Base-by-base conservation (phyloP, 2,329 filamentous ascomycete species). In the Aspergillus sp. region DNA sequence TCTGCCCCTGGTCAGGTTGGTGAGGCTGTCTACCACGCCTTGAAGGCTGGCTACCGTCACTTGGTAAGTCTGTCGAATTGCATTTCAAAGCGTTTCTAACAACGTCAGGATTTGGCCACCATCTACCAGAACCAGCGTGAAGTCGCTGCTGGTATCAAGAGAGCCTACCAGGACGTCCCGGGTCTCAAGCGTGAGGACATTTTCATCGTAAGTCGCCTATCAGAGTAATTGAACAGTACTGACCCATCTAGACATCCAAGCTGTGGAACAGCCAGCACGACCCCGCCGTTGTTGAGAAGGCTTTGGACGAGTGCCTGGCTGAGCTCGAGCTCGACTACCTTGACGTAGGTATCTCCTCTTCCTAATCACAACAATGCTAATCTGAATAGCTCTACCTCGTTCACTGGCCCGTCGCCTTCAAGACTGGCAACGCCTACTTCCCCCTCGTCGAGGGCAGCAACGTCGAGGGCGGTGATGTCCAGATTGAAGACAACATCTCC, bases 261-360 rank as follows among this genome's bases (percentile, higher is more conserved):
- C 67, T 82, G 9, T 83, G 78, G 78, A 81, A 81, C 64, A 63
- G 54, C 54, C 62, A 67, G 54, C 76, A 79, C 58, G 61, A 66
- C 47, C 69, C 73, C 7, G 68, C 76, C 40, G 69, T 74, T 44
- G 74, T 80, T 27, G 74, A 75, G 59, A 62, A 66, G 39, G 70
- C 72, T 5, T 60, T 79, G 10, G 70, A 79, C 46, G 64, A 67
- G 44, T 74, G 74, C 3, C 65, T 79, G 28, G 64, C 69, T 36
- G 75, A 79, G 52, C 67, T 80, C 5, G 68, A 72, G 33, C 69
- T 74, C 5, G 74, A 77, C 39, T 80, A 79, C 51, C 61, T 80
- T 37, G 77, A 81, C 46, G 65, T 79, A 41, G 69, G 73, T 56
- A 56, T 58, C 66, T 8, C 26, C 6, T 30, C 58, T 66, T 19